Percentiles rank a stretch among this genome's conserved stretches.
Evolutionary conservation across 2,329 filamentous ascomycete species (phyloP).

Genomic region (Alternaria angustiovoidea): DNA sequence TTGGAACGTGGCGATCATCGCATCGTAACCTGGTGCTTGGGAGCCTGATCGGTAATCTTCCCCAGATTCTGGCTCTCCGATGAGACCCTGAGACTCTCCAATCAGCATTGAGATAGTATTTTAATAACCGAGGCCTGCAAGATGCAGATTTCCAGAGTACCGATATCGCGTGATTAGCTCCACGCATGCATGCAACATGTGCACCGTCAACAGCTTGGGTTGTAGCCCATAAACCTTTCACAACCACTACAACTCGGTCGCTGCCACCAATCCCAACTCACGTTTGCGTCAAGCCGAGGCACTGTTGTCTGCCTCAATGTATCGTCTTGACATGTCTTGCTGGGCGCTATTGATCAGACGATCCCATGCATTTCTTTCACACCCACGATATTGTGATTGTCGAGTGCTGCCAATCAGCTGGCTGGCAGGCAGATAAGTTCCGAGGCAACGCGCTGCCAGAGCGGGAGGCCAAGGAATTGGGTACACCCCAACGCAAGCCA

Average conservation of each 20-base stretch:
- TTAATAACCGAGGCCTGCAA: constrained; percentile 3
- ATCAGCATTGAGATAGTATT: neutral
- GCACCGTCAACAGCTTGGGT: too few relatives aligned
- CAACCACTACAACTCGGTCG: neutral
- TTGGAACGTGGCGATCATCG: constrained; percentile 16
- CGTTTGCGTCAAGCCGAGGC: neutral
- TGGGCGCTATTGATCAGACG: neutral
- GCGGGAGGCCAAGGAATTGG: constrained; percentile 3
- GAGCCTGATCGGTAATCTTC: constrained; percentile 7
- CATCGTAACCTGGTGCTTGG: constrained; percentile 23
- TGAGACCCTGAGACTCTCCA: neutral
- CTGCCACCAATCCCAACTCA: neutral
- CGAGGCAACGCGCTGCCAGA: constrained; percentile 9
- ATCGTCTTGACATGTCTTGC: neutral
- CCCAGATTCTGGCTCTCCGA: neutral
- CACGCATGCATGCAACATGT: neutral
- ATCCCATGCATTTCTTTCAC: neutral
- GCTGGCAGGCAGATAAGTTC: constrained; percentile 7
- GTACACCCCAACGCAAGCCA: constrained; percentile 10
- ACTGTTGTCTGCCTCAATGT: neutral
- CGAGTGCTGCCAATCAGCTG: constrained; percentile 7
- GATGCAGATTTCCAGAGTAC: neutral
- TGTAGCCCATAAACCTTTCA: neutral
- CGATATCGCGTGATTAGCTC: neutral
- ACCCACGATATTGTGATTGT: neutral